Base-by-base conservation (phyloP, 345 rosid genomes). In the Bruguiera parviflora region DNA sequence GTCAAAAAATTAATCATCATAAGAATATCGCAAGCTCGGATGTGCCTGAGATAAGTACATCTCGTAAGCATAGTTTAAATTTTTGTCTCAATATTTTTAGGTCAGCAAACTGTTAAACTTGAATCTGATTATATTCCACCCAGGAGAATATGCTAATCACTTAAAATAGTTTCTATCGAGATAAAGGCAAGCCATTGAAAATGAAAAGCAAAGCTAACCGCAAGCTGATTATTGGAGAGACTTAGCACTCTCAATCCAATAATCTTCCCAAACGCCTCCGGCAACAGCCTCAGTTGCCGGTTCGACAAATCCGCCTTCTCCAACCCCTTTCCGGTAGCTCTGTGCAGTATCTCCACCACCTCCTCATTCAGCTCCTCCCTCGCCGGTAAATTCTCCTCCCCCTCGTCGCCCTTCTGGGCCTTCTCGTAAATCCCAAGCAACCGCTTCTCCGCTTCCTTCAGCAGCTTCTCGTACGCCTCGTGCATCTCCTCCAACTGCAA, bases 211-310 rank as follows among this genome's bases (percentile, higher is more conserved):
- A 49, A 65, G 73, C 85, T 49, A 51, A 89, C 99, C 96, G 80
- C 75, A 25, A 95, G 92, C 71, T 82, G 92, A 82, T 95, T 95
- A 78, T 72, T 75, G 1, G 93, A 85, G 37, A 95, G 78, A 74
- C 83, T 85, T 67, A 95, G 89, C 32, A 83, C 76, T 69, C 73
- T 75, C 79, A 95, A 77, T 16, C 92, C 89, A 7, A 63, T 63
- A 66, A 95, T 87, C 78, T 71, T 79, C 21, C 97, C 96, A 56
- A 92, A 92, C 0, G 92, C 96, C 83, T 92, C 99, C 0, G 97
- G 97, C 65, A 95, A 76, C 51, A 84, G 28, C 66, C 80, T 84
- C 73, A 95, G 25, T 58, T 73, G 80, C 78, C 86, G 65, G 31
- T 79, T 80, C 1, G 92, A 84, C 79, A 95, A 85, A 74, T 95